Evolutionary conservation across 2,329 filamentous ascomycete genomes (phyloP), one percentile per base, ranked within the genome.

Genomic region (Colletotrichum sojae): DNA sequence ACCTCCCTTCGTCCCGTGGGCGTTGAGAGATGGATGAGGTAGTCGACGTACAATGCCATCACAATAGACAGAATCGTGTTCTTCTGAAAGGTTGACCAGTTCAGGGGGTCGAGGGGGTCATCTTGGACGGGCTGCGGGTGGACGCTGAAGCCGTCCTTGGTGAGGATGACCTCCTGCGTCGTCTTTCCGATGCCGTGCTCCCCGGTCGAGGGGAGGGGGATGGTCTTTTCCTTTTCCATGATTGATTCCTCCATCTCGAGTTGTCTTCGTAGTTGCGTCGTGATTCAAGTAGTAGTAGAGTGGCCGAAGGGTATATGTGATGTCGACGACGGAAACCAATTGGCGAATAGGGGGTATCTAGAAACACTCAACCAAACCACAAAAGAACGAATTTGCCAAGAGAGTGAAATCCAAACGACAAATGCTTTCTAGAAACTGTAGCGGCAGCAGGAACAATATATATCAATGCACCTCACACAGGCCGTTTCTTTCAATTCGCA

Each of bases 81-180:
- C 72, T 88, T 88, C 71, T 83, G 82, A 10, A 78, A 55, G 3
- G 67, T 73, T 0, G 83, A 77, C 85, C 86, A 89, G 72, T 88
- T 89, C 57, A 89, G 76, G n/a, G 86, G 86, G 71, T 89, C 86
- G 20, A 87, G 76, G 1, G 78, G 73, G 71, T 87, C 85, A 22
- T 77, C 73, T 20, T 72, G 71, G 56, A 75, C 71, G 20, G 77
- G 77, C 51, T 78, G 76, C 3, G 77, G 73, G 80, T 82, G 71
- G 54, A 81, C 80, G 76, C 83, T 71, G 67, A 78, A 71, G 51
- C 75, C 75, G 59, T 76, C 66, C 15, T 73, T 72, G 20, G 70
- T 70, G 12, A 75, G 63, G 10, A 27, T n/a, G 15, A 72, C 66
- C 39, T 71, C 71, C n/a, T 57, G 67, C 22, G 67, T 70, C 27